Evolutionary conservation across 2,329 filamentous ascomycete genomes (phyloP).

Genomic region (Sclerotinia subarctica): DNA sequence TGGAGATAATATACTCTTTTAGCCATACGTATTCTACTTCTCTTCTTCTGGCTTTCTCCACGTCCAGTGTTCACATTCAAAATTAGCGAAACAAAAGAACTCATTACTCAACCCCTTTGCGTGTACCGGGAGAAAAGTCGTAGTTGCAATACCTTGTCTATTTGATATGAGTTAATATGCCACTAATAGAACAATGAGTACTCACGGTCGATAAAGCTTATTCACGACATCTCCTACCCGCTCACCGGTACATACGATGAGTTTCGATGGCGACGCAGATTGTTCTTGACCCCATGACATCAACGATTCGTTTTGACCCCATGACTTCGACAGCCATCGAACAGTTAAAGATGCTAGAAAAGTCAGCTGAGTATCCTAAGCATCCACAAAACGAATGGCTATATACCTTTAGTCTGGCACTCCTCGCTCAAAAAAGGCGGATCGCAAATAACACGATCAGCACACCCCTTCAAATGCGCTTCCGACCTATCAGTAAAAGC

Average conservation of each 20-base stretch:
- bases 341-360: slow-evolving; percentile 65
- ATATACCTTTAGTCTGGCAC: slow-evolving; percentile 71
- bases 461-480: slow-evolving; percentile 57
- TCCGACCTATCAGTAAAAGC: slow-evolving; percentile 30
- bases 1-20: not conserved
- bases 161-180: slow-evolving; percentile 36
- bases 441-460: slow-evolving; percentile 71
- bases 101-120: slow-evolving; percentile 74
- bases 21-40: slow-evolving; percentile 4
- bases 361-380: not conserved
- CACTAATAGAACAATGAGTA: slow-evolving; percentile 32
- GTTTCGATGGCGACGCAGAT: slow-evolving; percentile 23
- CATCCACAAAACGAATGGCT: not conserved
- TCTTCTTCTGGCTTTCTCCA: slow-evolving; percentile 34
- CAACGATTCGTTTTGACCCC: slow-evolving; percentile 23
- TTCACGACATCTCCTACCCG: slow-evolving; percentile 64
- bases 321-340: slow-evolving; percentile 62
- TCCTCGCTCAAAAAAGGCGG: slow-evolving; percentile 78
- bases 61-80: slow-evolving; percentile 57
- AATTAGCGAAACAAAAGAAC: slow-evolving; percentile 78
- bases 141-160: slow-evolving; percentile 46
- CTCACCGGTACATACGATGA: slow-evolving; percentile 76
- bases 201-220: slow-evolving; percentile 64
- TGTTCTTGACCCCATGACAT: slow-evolving; percentile 14
- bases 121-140: slow-evolving; percentile 66